Evolutionary conservation across 2,329 filamentous ascomycete genomes (phyloP), one percentile per base, ranked within the genome.

Genomic region (Pseudofabraea citricarpa): DNA sequence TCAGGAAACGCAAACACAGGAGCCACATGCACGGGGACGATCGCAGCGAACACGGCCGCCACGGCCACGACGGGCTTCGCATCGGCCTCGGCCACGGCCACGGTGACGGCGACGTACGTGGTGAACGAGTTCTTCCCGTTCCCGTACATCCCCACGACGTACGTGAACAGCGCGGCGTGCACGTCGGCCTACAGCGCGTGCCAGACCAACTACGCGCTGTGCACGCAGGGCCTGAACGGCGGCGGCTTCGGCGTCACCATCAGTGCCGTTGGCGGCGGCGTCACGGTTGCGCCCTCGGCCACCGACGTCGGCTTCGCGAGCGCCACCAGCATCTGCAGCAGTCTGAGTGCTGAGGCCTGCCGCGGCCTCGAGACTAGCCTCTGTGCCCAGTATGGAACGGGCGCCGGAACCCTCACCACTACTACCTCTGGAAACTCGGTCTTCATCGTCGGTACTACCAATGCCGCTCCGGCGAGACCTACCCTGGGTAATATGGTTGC

Each of bases 121-220:
- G 61, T 69, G 32, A 82, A 83, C 57, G 52, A 65, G 20, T 81
- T 74, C 60, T 83, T 81, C 58, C 70, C 74, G 9, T 83, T 81
- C 58, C 79, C 79, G 2, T 75, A 76, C 54, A 69, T 79, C 40
- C 46, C 57, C 36, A 78, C 73, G 1, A 69, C 68, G 10, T 80
- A 77, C 48, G 56, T 63, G 45, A 71, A 80, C 51, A 59, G 63
- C 15, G 72, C 64, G 12, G 70, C 70, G 5, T 83, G 79, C 55
- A 68, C 69, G 3, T 67, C 71, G 0, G 78, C 77, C 13, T 63
- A 73, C 37, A 62, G 58, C 31, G 68, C 71, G 43, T 83, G 79
- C 60, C 69, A 69, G 35, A 57, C 62, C 18, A 80, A 81, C 56
- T 79, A 75, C 57, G 63, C 69, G 13, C 66, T 67, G 4, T 83